Base-by-base conservation (phyloP, 805 yeast species). In the Debaryomyces tyrocola region DNA sequence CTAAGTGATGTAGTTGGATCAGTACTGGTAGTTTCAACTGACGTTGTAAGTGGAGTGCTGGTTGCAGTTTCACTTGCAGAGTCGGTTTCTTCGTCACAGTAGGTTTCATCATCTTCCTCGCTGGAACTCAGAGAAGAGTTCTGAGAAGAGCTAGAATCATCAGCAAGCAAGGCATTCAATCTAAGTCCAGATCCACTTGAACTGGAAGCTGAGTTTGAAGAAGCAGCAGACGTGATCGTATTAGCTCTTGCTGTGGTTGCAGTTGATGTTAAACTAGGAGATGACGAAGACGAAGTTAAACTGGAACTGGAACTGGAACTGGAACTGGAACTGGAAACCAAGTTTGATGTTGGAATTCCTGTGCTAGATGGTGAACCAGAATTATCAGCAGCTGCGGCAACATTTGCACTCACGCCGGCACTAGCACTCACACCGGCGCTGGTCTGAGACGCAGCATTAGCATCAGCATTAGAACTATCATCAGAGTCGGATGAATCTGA, bases 81-180 rank as follows among this genome's bases (percentile, higher is more conserved):
- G 20, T 43, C 47, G 18, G 43, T 37, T 44, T 55, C 59, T 10
- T 51, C 54, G 6, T 47, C 50, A 41, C 55, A 50, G 38, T 55
- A 56, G 15, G 44, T 53, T 29, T 58, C 62, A 20, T 54, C 59
- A 35, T 51, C 56, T 28, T 36, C 49, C 21, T 40, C 43, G n/a
- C 37, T 20, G 20, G 45, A n/a, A 12, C 5, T 15, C n/a, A 3
- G 14, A 18, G 20, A n/a, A 11, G 38, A 18, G 20, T 17, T 15
- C n/a, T 6, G 14, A 18, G 20, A n/a, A 11, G 38, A 18, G 20
- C 14, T 33, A 10, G 39, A 27, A 14, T 40, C 18, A 15, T 28
- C 12, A 38, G 33, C 12, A 15, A 14, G n/a, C 17, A 12, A 24
- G 10, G 27, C 27, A 24, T 24, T 24, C 10, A 24, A 24, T 24